These are phyloP conservation scores for Microbotryomycetes sp. DNA, from an alignment of 1,284 basidiomycete genomes.

Conservation along the genomic window DNA sequence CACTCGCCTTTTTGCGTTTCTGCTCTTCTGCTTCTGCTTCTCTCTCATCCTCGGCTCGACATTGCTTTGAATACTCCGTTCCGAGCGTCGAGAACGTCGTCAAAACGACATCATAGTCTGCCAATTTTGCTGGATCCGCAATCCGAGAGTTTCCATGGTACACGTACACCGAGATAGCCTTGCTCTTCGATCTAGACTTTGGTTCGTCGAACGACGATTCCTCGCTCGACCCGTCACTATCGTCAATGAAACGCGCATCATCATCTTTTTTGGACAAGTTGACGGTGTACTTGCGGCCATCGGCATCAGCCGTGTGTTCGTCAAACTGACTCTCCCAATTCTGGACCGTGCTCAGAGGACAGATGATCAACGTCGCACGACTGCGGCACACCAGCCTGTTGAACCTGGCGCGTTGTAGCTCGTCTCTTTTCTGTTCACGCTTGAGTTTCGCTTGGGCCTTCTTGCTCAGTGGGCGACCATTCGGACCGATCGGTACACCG, in stretches of 20 bases:
- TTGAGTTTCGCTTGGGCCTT: constrained; percentile 56
- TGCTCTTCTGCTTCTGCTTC: constrained; percentile 24
- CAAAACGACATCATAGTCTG: constrained; percentile 93
- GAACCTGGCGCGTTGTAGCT: constrained; percentile 49
- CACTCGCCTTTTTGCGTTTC: constrained; percentile 3
- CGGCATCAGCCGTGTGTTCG: constrained; percentile 80
- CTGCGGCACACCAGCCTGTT: constrained; percentile 63
- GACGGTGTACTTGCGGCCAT: constrained; percentile 45
- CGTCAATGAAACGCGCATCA: not conserved
- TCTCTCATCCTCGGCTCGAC: constrained; percentile 31
- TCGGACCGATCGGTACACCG: not conserved
- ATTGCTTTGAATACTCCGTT: constrained; percentile 86
- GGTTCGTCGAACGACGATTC: constrained; percentile 1
- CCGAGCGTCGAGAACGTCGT: constrained; percentile 95
- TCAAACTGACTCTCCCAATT: constrained; percentile 99
- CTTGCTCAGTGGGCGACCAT: constrained; percentile 8
- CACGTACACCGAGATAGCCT: constrained; percentile 69
- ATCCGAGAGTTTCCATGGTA: constrained; percentile 91
- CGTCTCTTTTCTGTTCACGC: constrained; percentile 57
- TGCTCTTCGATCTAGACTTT: constrained; percentile 36
- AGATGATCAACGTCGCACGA: constrained; percentile 90
- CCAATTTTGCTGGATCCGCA: constrained; percentile 72
- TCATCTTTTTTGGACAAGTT: constrained; percentile 21
- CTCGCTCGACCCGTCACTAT: constrained; percentile 1
- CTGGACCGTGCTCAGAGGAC: constrained; percentile 89